Evolutionary conservation across 148 eudicot genomes (phyloP), one percentile per base, ranked within the genome.

Genomic region (Chenopodium berlandieri): DNA sequence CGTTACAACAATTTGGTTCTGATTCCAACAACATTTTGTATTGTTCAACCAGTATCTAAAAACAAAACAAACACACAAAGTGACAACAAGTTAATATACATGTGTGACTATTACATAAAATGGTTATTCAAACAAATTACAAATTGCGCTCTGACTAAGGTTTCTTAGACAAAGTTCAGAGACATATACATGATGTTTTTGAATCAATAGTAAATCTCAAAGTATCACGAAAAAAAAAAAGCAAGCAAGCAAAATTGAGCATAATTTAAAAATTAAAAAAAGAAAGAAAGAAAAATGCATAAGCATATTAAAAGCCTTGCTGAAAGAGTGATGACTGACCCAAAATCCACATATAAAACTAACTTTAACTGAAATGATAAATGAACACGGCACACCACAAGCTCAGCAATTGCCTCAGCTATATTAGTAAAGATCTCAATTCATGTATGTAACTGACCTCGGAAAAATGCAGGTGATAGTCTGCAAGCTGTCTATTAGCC

Each of bases 401-500:
- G 75, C 79, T 40, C n/a, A 66, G 70, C 47, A 84, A 34, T 37
- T 65, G 30, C 84, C 76, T 27, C 20, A 20, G 67, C 20, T 52
- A 78, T 27, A 82, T 47, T 27, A 67, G 63, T 34, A 81, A 72
- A 67, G 31, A 81, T 78, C 40, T 73, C 50, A 70, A 78, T 68
- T 44, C 27, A 52, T 71, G 75, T 79, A 85, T 46, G 60, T 32
- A 75, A 75, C 83, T 78, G 52, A 97, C 99, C 98, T 94, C 99
- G 30, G 90, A 71, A 86, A 92, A 93, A 82, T 90, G 90, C 80
- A 88, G 86, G 80, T 97, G 96, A 87, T 97, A 97, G 84, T 97
- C 98, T 78, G 90, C 91, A 78, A 94, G 93, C 86, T 88, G 96
- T 86, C 85, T 90, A 83, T 97, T 93, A 87, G 91, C 97, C 99